These are phyloP conservation scores for Mrakiaceae sp. DNA, from an alignment of 1,284 basidiomycete genomes.

Conservation along the genomic window DNA sequence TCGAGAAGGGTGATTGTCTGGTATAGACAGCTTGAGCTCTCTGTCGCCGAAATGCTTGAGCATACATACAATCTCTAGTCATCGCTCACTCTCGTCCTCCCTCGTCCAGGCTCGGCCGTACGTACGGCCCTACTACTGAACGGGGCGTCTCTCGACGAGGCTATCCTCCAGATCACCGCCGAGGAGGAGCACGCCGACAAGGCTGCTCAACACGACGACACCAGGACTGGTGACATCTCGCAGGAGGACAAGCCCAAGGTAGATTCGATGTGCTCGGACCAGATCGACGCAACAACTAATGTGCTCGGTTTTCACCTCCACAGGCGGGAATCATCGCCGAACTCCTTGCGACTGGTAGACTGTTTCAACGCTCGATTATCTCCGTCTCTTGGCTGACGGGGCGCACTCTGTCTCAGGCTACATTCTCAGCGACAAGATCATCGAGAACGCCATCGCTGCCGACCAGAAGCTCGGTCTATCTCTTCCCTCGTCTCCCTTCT, in stretches of 20 bases:
- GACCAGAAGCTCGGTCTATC: constrained; percentile 49
- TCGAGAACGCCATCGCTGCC: constrained; percentile 75
- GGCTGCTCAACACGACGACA: constrained; percentile 4
- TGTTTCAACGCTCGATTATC: no score
- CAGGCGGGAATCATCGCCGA: constrained; percentile 61
- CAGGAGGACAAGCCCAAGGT: constrained; percentile 38
- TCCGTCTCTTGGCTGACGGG: no score
- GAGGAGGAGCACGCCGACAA: constrained; percentile 18
- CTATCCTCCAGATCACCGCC: constrained; percentile 36
- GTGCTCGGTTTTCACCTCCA: no score
- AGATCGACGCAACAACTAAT: no score
- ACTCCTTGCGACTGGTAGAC: constrained; percentile 45
- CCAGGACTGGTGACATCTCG: constrained; percentile 19
- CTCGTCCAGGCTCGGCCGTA: constrained; percentile 26
- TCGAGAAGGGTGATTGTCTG: constrained; percentile 11
- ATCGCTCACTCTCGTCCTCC: no score
- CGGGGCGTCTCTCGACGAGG: constrained; percentile 14
- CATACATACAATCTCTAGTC: no score
- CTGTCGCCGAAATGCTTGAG: no score
- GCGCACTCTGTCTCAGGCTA: constrained; percentile 41
- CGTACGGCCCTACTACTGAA: constrained; percentile 30
- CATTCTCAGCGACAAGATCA: constrained; percentile 59
- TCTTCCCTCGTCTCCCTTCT: no score
- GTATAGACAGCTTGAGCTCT: no score
- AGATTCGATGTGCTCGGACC: no score